Evolutionary conservation across 176 grass and related monocot species (phyloP).

Genomic region (Rhipidocladum racemiflorum): DNA sequence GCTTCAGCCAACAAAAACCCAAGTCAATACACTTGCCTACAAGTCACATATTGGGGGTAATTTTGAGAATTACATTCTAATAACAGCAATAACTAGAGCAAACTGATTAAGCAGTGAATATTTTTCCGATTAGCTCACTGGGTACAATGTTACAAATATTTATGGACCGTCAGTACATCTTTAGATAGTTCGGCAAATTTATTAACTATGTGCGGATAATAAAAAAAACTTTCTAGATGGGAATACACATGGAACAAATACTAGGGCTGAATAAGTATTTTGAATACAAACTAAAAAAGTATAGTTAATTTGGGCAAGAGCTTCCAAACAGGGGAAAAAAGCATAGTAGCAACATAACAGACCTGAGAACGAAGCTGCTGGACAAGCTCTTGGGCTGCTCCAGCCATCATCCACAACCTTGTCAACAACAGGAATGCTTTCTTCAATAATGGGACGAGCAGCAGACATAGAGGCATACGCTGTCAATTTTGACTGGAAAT

Average conservation of each 20-base stretch:
- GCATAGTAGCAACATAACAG: not conserved
- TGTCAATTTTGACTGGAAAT: slow-evolving; percentile 56
- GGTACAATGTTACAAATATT: not conserved
- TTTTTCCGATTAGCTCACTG: not conserved
- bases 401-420: slow-evolving; percentile 87
- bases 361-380: slow-evolving; percentile 40
- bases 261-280: not conserved
- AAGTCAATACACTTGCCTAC: not conserved
- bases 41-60: not conserved
- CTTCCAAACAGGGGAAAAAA: not conserved
- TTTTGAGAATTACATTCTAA: not conserved
- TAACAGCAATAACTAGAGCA: not conserved
- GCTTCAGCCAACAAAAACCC: not conserved
- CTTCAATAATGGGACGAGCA: slow-evolving; percentile 45
- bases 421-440: slow-evolving; percentile 78
- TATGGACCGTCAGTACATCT: not conserved
- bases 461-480: slow-evolving; percentile 34
- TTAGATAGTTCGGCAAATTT: not conserved
- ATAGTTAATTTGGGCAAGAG: slow-evolving; percentile 15
- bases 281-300: not conserved
- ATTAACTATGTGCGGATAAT: not conserved
- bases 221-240: not conserved
- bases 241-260: not conserved
- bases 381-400: slow-evolving; percentile 47
- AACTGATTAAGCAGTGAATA: not conserved